These are phyloP conservation scores for Heliosperma pusillum DNA, from an alignment of 148 eudicot species.

Conservation along the genomic window DNA sequence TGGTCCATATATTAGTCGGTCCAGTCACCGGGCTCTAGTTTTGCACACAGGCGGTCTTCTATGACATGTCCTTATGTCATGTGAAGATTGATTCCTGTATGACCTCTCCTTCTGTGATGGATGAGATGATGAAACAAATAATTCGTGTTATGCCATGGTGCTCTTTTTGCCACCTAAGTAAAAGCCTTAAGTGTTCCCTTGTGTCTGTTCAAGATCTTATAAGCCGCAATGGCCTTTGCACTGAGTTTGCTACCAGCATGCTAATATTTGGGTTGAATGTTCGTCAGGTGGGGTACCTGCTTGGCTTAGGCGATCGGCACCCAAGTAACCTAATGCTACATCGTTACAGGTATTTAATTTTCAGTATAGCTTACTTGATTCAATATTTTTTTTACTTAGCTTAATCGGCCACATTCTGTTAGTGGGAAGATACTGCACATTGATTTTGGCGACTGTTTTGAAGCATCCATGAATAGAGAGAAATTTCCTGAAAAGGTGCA, in stretches of 20 bases:
- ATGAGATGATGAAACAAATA: too few relatives aligned
- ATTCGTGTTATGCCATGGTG: neutral
- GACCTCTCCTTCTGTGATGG: too few relatives aligned
- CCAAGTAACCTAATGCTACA: conserved; percentile 98
- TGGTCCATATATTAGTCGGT: too few relatives aligned
- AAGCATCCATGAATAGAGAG: conserved; percentile 98
- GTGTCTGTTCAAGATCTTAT: conserved; percentile 4
- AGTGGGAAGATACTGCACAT: conserved; percentile 98
- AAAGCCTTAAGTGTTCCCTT: neutral
- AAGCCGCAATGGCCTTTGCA: neutral
- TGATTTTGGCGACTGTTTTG: conserved; percentile 99
- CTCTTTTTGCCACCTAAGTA: neutral
- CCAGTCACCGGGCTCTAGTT: too few relatives aligned
- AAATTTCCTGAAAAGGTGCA: conserved; percentile 94
- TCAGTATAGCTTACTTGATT: neutral
- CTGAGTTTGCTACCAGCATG: neutral
- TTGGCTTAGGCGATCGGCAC: conserved; percentile 99
- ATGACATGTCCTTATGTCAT: too few relatives aligned
- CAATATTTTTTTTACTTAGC: neutral
- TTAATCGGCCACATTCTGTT: conserved; percentile 19
- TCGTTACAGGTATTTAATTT: conserved; percentile 74
- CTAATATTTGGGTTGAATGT: conserved; percentile 18
- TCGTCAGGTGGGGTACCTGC: conserved; percentile 94
- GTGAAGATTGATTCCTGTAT: too few relatives aligned
- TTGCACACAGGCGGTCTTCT: too few relatives aligned